Base-by-base conservation (phyloP, 2,329 filamentous ascomycete genomes). In the Alternaria longipes region DNA sequence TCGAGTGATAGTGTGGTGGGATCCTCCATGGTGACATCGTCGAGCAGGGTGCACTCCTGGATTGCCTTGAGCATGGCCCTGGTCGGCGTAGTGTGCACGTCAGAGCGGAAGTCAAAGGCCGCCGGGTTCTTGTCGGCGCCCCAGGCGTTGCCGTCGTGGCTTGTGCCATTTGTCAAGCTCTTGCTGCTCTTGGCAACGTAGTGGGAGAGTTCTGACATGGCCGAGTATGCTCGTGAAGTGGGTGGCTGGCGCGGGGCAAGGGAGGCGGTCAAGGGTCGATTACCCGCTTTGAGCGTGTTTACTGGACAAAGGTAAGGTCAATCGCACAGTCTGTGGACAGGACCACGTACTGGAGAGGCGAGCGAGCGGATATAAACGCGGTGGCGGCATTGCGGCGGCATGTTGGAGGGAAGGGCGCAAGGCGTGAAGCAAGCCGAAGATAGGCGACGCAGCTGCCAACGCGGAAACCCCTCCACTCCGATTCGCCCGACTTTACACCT, bases 11-110 rank as follows among this genome's bases (percentile, higher is more conserved):
- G 88, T 1, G 94, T 97, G 0, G 90, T 93, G 1, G 87, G 83
- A 72, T 97, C 93, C 79, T 96, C 93, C 64, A 84, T 82, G 76
- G 91, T 92, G 68, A 97, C 92, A 78, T 97, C 94, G 78, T 97
- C 94, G 18, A 91, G 83, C 32, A 97, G 86, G 0, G 91, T 90
- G 65, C 89, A 91, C 52, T 87, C 84, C 68, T 88, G 84, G 66
- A 97, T 91, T 16, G 94, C 92, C 45, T 86, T 82, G 38, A 97
- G 88, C 94, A 97, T 97, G 4, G 90, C 87, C 1, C 87, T 68
- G 14, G 77, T 78, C 3, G 76, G 78, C 4, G 74, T 78, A 0
- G 75, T 79, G 59, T 74, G 74, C 34, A 78, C 76, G 58, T 79
- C 76, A 44, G 84, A 86, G 66, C 86, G 80, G 64, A 87, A 82